phyloP scores from a whole-genome alignment of 2,329 filamentous ascomycete genomes.

The Neopestalotiopsis sp. region DNA sequence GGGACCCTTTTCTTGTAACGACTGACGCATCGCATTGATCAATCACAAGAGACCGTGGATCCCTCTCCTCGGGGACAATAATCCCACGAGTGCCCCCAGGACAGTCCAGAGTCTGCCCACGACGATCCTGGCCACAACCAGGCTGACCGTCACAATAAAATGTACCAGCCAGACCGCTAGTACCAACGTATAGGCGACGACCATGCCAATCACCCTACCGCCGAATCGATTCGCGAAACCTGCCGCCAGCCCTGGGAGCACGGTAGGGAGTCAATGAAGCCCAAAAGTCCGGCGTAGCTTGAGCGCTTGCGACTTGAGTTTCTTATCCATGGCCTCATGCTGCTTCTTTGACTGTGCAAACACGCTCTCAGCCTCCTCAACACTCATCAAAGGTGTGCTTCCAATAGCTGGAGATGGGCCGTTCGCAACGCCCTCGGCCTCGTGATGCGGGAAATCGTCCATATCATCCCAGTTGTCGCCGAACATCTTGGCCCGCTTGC shows the following conservation, averaged over 20 bases:
- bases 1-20: no score
- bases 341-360: slow-evolving; percentile 43
- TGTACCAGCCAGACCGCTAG: slow-evolving; percentile 13
- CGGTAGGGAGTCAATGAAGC: slow-evolving; percentile 22
- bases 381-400: slow-evolving; percentile 62
- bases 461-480: slow-evolving; percentile 38
- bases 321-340: slow-evolving; percentile 40
- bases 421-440: slow-evolving; percentile 25
- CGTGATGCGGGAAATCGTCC: slow-evolving; percentile 21
- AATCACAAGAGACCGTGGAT: not conserved
- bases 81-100: not conserved
- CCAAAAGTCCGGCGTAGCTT: slow-evolving; percentile 34
- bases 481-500: slow-evolving; percentile 30
- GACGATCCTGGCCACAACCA: slow-evolving; percentile 1
- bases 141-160: slow-evolving; percentile 9
- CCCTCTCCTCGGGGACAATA: not conserved
- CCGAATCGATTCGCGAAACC: slow-evolving; percentile 8
- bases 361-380: slow-evolving; percentile 68
- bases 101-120: slow-evolving; percentile 5
- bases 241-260: slow-evolving; percentile 10
- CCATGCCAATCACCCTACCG: slow-evolving; percentile 9
- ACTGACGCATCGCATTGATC: not conserved
- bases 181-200: slow-evolving; percentile 14
- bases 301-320: slow-evolving; percentile 36
- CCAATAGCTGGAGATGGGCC: slow-evolving; percentile 43